Evolutionary conservation across 306 rosid genomes (phyloP).

Genomic region (Adenanthera pavonina): DNA sequence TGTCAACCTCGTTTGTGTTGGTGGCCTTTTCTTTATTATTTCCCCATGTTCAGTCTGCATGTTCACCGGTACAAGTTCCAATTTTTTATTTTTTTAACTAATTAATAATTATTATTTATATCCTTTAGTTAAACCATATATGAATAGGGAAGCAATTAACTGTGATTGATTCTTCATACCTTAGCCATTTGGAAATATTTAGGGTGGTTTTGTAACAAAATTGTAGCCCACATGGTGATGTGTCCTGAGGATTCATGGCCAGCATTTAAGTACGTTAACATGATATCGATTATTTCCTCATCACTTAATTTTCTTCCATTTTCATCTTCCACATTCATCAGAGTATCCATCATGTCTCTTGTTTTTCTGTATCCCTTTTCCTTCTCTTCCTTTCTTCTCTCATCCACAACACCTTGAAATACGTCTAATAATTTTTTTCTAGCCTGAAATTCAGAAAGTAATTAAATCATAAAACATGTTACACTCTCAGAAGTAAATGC

Average conservation of each 20-base stretch:
- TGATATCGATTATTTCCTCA: conserved; percentile 73
- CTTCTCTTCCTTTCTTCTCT: conserved; percentile 47
- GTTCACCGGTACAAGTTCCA: neutral
- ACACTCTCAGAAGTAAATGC: too few relatives aligned
- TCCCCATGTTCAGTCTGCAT: conserved; percentile 63
- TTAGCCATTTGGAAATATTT: conserved; percentile 28
- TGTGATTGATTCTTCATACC: conserved; percentile 41
- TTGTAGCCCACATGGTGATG: conserved; percentile 73
- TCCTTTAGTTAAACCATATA: too few relatives aligned
- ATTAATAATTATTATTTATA: too few relatives aligned
- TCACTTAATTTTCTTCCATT: conserved; percentile 65
- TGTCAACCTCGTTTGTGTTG: conserved; percentile 38
- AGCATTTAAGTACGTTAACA: conserved; percentile 85
- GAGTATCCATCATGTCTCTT: conserved; percentile 78
- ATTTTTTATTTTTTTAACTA: too few relatives aligned
- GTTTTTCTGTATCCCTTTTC: conserved; percentile 4
- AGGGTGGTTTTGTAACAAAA: conserved; percentile 56
- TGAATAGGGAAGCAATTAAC: neutral
- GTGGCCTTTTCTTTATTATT: conserved; percentile 53
- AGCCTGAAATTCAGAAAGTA: conserved; percentile 44
- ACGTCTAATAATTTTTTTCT: conserved; percentile 52
- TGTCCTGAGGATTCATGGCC: conserved; percentile 96
- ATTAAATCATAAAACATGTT: too few relatives aligned
- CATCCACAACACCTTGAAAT: conserved; percentile 60
- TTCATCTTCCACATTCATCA: conserved; percentile 67